Conservation (phyloP, 2,329 filamentous ascomycete genomes). For the Ascochyta rabiei region DNA sequence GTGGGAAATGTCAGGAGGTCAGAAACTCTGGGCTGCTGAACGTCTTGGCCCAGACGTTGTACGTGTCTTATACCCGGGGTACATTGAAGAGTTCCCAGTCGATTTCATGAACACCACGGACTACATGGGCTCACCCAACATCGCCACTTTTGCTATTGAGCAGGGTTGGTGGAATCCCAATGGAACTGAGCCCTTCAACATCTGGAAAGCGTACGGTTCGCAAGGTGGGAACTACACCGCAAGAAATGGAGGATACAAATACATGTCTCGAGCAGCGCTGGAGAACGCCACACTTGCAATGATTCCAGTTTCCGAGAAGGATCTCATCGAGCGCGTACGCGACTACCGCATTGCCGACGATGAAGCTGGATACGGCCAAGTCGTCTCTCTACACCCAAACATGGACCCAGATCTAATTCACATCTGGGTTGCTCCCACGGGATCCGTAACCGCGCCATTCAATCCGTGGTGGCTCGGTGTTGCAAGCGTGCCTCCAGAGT, state of each 20-base stretch:
- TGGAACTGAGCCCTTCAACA: constrained; percentile 42
- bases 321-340: constrained; percentile 52
- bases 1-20: constrained; percentile 44
- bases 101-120: constrained; percentile 38
- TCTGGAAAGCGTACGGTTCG: constrained; percentile 44
- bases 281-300: constrained; percentile 49
- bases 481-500: constrained; percentile 37
- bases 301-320: constrained; percentile 57
- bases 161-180: constrained; percentile 45
- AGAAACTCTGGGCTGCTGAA: constrained; percentile 46
- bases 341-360: constrained; percentile 46
- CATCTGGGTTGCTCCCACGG: constrained; percentile 44
- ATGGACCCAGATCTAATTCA: constrained; percentile 41
- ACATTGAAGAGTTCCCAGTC: constrained; percentile 46
- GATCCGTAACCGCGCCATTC: constrained; percentile 45
- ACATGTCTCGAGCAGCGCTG: constrained; percentile 46
- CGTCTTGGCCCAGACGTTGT: constrained; percentile 40
- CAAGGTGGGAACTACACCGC: constrained; percentile 38
- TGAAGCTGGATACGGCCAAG: constrained; percentile 47
- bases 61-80: constrained; percentile 45
- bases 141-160: constrained; percentile 45
- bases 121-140: constrained; percentile 43
- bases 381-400: constrained; percentile 34
- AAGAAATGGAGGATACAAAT: constrained; percentile 45
- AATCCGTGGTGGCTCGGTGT: constrained; percentile 47